Conservation (phyloP, 2,329 filamentous ascomycete species). For the Arthrinium puccinioides region DNA sequence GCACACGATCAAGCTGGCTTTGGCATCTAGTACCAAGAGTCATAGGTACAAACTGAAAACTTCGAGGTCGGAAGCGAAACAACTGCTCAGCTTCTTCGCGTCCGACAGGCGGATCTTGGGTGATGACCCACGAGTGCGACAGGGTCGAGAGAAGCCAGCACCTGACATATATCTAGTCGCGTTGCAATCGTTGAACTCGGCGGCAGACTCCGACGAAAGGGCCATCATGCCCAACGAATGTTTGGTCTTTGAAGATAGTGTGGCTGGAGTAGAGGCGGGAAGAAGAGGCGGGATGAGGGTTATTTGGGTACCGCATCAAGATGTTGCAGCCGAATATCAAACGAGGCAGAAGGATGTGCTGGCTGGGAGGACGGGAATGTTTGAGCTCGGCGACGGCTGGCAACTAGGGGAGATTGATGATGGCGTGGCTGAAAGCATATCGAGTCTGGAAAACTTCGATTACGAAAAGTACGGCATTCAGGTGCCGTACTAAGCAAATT, state of each 20-base stretch:
- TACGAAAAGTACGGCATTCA: constrained; percentile 28
- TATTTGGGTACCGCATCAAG: constrained; percentile 63
- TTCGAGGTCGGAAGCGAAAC: constrained; percentile 13
- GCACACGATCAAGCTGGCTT: constrained; percentile 45
- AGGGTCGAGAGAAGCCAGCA: constrained; percentile 61
- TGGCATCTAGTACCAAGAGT: constrained; percentile 57
- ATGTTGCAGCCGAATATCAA: constrained; percentile 33
- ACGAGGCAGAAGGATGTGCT: constrained; percentile 19
- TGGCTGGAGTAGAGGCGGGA: constrained; percentile 64
- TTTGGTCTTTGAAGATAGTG: constrained; percentile 68
- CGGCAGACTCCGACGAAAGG: constrained; percentile 37
- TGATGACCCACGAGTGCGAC: constrained; percentile 55
- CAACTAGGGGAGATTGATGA: constrained; percentile 27
- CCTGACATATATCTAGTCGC: constrained; percentile 69
- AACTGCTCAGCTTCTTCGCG: constrained; percentile 36
- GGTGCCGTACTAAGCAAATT: background rate
- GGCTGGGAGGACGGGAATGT: constrained; percentile 20
- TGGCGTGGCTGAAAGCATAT: constrained; percentile 28
- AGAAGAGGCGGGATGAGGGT: constrained; percentile 67
- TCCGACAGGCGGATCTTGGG: constrained; percentile 51
- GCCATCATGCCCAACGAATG: constrained; percentile 57
- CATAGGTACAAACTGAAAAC: constrained; percentile 59
- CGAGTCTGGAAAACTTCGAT: constrained; percentile 27
- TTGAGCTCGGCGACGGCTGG: constrained; percentile 20
- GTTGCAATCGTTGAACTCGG: constrained; percentile 54